Percentiles rank a stretch among this genome's conserved stretches.
These are phyloP conservation scores for Fonsecaea monophora DNA, from an alignment of 2,329 filamentous ascomycete species.

Conservation along the genomic window DNA sequence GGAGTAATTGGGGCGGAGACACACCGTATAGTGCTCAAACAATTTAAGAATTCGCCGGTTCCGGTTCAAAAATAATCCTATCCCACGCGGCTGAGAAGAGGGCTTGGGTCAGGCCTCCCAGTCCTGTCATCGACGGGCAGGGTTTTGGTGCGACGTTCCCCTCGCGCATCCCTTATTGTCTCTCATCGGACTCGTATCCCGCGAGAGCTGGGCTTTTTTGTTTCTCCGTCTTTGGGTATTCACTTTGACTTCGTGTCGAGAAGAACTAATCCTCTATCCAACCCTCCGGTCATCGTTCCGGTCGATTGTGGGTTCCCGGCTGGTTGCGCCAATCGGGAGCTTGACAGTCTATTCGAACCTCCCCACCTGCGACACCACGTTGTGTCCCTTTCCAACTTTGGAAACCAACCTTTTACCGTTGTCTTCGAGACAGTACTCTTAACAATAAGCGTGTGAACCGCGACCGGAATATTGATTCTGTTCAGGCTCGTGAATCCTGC, in stretches of 20 bases:
- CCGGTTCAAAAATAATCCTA: constrained; percentile 7
- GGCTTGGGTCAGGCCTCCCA: neutral
- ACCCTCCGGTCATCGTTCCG: constrained; percentile 24
- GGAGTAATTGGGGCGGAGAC: neutral
- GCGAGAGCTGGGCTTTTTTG: no score
- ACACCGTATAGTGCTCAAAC: neutral
- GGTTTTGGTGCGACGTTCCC: neutral
- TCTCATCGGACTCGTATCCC: neutral
- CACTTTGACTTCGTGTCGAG: no score
- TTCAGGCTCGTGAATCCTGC: no score
- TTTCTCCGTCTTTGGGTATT: no score
- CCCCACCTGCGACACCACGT: no score
- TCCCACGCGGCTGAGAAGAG: neutral
- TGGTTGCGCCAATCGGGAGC: constrained; percentile 6
- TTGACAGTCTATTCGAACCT: neutral
- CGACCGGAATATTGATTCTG: no score
- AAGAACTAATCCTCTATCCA: neutral
- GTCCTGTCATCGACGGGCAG: neutral
- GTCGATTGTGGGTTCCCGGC: constrained; percentile 4
- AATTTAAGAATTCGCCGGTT: constrained; percentile 17
- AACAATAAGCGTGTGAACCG: no score
- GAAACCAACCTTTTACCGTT: no score
- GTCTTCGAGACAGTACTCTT: neutral
- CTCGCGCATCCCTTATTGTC: neutral
- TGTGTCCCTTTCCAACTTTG: no score